Percentiles rank a stretch among this genome's conserved stretches.
These are phyloP conservation scores for Mortierella alpina DNA, from an alignment of 192 early-diverging fungal species.

Conservation along the genomic window DNA sequence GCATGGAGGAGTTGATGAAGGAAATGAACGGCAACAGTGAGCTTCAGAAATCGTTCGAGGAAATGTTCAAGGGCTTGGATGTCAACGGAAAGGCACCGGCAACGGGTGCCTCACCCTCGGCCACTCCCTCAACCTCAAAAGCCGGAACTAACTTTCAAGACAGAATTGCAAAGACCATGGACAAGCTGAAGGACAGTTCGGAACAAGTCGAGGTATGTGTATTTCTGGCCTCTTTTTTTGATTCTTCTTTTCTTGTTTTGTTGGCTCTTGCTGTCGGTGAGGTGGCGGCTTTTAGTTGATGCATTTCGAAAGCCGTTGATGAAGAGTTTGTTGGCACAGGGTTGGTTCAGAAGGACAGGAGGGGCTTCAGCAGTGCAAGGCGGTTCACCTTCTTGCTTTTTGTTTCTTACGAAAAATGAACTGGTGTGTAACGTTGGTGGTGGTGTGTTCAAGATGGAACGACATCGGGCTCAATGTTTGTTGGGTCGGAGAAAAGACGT, in stretches of 20 bases:
- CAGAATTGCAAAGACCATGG: conserved; percentile 89
- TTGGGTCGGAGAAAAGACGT: background rate
- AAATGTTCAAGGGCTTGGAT: conserved; percentile 62
- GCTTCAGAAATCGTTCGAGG: conserved; percentile 65
- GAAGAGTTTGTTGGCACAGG: no score
- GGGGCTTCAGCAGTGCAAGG: no score
- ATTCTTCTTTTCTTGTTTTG: background rate
- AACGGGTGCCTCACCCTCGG: conserved; percentile 10
- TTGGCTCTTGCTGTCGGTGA: no score
- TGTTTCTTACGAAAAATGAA: no score
- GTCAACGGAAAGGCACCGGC: conserved; percentile 26
- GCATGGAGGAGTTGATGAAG: conserved; percentile 85
- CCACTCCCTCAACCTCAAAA: conserved; percentile 18
- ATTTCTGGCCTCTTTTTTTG: background rate
- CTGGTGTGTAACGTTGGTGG: background rate
- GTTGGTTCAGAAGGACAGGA: no score
- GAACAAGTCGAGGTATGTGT: conserved; percentile 82
- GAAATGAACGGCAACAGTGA: conserved; percentile 67
- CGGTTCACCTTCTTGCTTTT: background rate
- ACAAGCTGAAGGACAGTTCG: conserved; percentile 87
- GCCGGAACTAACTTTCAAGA: conserved; percentile 79
- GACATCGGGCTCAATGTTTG: conserved; percentile 10
- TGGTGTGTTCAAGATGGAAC: background rate
- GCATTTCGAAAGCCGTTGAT: no score
- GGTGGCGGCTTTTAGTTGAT: no score